Evolutionary conservation across 768 basidiomycete species (phyloP).

Genomic region (Psilocybe azurescens): DNA sequence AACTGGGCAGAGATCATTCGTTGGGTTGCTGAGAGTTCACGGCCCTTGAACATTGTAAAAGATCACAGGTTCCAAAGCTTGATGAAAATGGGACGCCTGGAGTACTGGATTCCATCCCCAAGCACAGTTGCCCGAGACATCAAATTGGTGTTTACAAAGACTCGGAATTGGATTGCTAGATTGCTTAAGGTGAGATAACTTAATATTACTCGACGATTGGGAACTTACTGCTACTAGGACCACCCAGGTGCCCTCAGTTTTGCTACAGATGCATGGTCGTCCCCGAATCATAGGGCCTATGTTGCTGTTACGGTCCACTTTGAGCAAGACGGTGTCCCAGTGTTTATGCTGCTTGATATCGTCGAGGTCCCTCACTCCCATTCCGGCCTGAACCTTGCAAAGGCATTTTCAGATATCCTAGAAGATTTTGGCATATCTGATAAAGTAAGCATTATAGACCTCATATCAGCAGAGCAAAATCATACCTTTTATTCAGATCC

Average conservation of each 20-base stretch:
- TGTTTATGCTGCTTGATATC: constrained; percentile 39
- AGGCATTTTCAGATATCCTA: constrained; percentile 35
- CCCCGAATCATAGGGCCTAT: constrained; percentile 37
- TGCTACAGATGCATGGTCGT: constrained; percentile 36
- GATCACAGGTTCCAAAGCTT: constrained; percentile 4
- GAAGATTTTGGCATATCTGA: constrained; percentile 37
- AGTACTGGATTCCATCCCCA: constrained; percentile 2
- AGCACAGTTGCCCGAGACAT: constrained; percentile 3
- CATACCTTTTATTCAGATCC: constrained; percentile 23
- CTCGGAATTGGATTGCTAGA: background rate
- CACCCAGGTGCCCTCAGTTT: constrained; percentile 17
- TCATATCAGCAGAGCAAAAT: background rate
- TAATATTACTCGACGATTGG: too few relatives aligned
- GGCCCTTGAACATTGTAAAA: constrained; percentile 7
- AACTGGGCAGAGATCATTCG: constrained; percentile 9
- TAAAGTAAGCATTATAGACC: constrained; percentile 28
- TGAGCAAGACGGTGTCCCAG: constrained; percentile 28
- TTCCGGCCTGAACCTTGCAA: constrained; percentile 37
- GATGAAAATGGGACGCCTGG: constrained; percentile 10
- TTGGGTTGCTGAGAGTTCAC: constrained; percentile 8
- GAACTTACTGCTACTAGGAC: background rate
- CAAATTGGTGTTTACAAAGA: background rate
- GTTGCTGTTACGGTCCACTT: constrained; percentile 38
- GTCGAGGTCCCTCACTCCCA: constrained; percentile 41
- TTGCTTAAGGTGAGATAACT: constrained; percentile 5